Conservation (phyloP, 345 rosid species). For the Eucalyptus cloeziana region DNA sequence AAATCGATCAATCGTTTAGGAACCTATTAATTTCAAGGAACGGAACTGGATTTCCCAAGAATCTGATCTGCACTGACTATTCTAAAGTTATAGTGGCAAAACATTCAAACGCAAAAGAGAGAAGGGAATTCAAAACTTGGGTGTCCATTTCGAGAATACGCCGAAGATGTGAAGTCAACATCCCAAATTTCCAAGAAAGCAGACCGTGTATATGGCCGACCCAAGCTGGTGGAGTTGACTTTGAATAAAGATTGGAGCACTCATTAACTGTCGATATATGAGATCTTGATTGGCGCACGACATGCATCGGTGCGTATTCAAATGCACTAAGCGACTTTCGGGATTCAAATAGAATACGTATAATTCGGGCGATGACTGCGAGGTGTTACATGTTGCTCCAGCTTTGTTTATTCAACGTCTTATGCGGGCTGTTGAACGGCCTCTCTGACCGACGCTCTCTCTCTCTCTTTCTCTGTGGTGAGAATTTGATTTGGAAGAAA, state of each 20-base stretch:
- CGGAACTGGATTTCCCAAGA: not conserved
- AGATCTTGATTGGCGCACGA: not conserved
- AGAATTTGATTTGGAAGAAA: not conserved
- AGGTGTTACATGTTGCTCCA: not conserved
- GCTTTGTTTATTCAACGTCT: not conserved
- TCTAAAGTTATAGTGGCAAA: not conserved
- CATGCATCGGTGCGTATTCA: not conserved
- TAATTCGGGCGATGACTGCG: not conserved
- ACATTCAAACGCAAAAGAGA: not conserved
- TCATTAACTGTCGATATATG: not conserved
- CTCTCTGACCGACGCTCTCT: not conserved
- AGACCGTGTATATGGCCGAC: not conserved
- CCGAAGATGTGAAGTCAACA: not conserved
- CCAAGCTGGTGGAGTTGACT: not conserved
- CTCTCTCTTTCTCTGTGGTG: not conserved
- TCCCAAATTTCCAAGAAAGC: not conserved
- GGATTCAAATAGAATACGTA: not conserved
- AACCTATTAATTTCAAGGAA: not conserved
- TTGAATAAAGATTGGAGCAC: not conserved
- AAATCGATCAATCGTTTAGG: not conserved
- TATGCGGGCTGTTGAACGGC: constrained; percentile 3
- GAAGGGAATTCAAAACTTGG: not conserved
- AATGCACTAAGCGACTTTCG: not conserved
- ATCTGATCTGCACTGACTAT: not conserved
- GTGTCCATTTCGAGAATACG: not conserved